These are phyloP conservation scores for Lichtheimia corymbifera DNA, from an alignment of 371 early-diverging fungal genomes.

Conservation along the genomic window DNA sequence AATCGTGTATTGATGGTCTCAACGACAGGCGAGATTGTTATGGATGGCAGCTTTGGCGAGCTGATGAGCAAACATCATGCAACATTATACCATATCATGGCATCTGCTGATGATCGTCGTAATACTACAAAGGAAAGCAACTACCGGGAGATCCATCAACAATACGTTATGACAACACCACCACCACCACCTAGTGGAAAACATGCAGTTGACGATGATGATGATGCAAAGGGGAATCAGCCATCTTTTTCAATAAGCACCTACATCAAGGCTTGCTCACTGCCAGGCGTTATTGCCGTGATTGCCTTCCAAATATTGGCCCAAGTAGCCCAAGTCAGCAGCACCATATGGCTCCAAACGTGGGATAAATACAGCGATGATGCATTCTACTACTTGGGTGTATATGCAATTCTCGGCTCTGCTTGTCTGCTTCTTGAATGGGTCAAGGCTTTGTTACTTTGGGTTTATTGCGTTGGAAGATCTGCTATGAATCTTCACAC, in stretches of 20 bases:
- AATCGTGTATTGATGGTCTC: constrained; percentile 74
- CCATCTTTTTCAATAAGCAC: too few relatives aligned
- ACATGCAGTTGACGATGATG: too few relatives aligned
- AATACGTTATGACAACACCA: background rate
- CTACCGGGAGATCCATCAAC: too few relatives aligned
- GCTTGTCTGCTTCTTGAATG: background rate
- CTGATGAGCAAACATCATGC: constrained; percentile 66
- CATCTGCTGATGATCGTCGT: constrained; percentile 28
- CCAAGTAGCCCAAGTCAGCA: constrained; percentile 54
- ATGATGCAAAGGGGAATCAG: too few relatives aligned
- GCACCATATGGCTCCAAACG: constrained; percentile 72
- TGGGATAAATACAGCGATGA: constrained; percentile 38
- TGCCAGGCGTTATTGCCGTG: constrained; percentile 52
- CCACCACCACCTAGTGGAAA: background rate
- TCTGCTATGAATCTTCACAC: too few relatives aligned
- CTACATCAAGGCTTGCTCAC: constrained; percentile 54
- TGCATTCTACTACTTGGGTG: constrained; percentile 7
- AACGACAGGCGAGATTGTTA: constrained; percentile 68
- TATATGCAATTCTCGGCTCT: background rate
- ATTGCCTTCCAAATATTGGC: constrained; percentile 58
- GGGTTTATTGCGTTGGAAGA: too few relatives aligned
- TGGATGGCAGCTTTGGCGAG: constrained; percentile 68
- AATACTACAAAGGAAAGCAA: background rate
- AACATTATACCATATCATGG: constrained; percentile 53
- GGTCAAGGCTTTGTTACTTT: too few relatives aligned